Percentiles rank a stretch among this genome's conserved stretches.
Conservation (phyloP, 306 rosid species). For the Cicer chorassanicum region DNA sequence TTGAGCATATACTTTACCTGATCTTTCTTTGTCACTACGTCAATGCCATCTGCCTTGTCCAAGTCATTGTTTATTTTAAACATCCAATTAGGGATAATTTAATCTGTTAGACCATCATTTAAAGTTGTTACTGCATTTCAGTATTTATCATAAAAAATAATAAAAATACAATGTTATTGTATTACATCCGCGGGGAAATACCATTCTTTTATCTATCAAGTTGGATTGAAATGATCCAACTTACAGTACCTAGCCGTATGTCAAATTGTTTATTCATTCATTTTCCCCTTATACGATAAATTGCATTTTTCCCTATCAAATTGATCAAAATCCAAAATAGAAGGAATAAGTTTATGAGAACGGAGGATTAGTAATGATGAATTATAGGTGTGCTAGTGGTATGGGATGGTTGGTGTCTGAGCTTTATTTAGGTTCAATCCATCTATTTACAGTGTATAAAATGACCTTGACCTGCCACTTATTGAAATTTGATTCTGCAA, state of each 20-base stretch:
- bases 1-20: not conserved
- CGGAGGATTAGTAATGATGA: not conserved
- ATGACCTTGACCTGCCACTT: too few relatives aligned
- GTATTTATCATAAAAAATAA: not conserved
- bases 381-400: not conserved
- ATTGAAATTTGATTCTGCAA: too few relatives aligned
- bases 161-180: not conserved
- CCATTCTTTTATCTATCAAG: slow-evolving; percentile 5
- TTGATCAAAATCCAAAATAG: not conserved
- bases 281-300: too few relatives aligned
- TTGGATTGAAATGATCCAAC: not conserved
- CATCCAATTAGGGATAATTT: not conserved
- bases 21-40: not conserved
- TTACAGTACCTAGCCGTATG: too few relatives aligned
- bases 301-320: not conserved
- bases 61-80: not conserved
- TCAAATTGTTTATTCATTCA: too few relatives aligned
- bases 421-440: too few relatives aligned
- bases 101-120: not conserved
- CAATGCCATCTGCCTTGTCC: slow-evolving; percentile 2
- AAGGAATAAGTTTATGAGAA: not conserved
- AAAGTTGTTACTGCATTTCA: not conserved
- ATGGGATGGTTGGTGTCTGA: too few relatives aligned
- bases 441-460: too few relatives aligned
- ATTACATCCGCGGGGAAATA: not conserved